These are phyloP conservation scores for Polyplosphaeria fusca DNA, from an alignment of 495 filamentous ascomycete species.

Conservation along the genomic window DNA sequence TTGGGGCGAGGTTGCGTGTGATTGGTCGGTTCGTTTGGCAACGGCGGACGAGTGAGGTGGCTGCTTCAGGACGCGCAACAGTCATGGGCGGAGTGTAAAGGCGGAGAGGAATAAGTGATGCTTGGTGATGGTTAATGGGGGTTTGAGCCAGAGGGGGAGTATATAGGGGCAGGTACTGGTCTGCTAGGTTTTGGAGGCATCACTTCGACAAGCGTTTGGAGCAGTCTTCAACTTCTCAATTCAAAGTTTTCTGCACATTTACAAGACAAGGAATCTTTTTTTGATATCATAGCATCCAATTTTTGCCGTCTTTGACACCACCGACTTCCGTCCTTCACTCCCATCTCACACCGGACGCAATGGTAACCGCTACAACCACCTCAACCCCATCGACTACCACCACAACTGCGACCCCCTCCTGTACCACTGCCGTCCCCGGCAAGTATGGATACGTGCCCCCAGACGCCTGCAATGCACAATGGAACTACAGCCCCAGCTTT, in stretches of 20 bases:
- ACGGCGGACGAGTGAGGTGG: neutral
- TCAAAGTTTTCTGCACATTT: neutral
- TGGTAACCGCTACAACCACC: slow-evolving; percentile 1
- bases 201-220: too few relatives aligned
- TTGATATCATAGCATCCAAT: neutral
- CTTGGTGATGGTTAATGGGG: neutral
- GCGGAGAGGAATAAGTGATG: neutral
- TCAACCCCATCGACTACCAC: slow-evolving; percentile 16
- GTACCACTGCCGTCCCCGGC: slow-evolving; percentile 27
- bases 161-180: neutral
- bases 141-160: too few relatives aligned
- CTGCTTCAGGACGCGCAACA: slow-evolving; percentile 6
- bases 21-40: slow-evolving; percentile 25
- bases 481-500: slow-evolving; percentile 24
- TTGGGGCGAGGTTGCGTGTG: neutral
- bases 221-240: neutral
- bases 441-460: slow-evolving; percentile 32
- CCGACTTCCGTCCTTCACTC: neutral
- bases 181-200: too few relatives aligned
- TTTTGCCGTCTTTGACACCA: neutral
- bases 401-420: slow-evolving; percentile 15
- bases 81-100: neutral
- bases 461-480: slow-evolving; percentile 31
- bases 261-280: neutral
- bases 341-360: neutral